Conservation (phyloP, 768 basidiomycete species). For the Calocybe indica region DNA sequence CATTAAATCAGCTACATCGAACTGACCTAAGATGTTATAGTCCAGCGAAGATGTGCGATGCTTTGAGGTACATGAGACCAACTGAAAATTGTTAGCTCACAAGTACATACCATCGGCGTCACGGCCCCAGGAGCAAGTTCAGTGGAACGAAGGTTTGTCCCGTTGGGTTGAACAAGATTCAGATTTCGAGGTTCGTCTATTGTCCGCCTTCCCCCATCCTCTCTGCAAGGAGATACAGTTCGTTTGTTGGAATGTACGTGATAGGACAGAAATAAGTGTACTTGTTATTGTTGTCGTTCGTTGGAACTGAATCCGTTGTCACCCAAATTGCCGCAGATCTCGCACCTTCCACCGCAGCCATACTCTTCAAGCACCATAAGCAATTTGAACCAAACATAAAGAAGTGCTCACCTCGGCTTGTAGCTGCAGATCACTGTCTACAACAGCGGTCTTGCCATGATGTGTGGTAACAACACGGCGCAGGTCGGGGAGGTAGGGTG, state of each 20-base stretch:
- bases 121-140: slow-evolving; percentile 47
- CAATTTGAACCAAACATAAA: not conserved
- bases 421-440: slow-evolving; percentile 29
- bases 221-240: slow-evolving; percentile 20
- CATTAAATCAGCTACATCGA: not conserved
- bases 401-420: slow-evolving; percentile 19
- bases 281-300: slow-evolving; percentile 47
- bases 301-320: slow-evolving; percentile 42
- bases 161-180: slow-evolving; percentile 36
- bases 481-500: slow-evolving; percentile 26
- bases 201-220: slow-evolving; percentile 42
- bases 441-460: slow-evolving; percentile 36
- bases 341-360: slow-evolving; percentile 27
- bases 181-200: slow-evolving; percentile 32
- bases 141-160: slow-evolving; percentile 45
- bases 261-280: slow-evolving; percentile 9
- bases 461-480: slow-evolving; percentile 44
- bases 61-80: slow-evolving; percentile 15
- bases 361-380: slow-evolving; percentile 16
- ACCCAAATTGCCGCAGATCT: slow-evolving; percentile 40
- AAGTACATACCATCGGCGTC: slow-evolving; percentile 40
- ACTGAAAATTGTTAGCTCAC: not conserved
- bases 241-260: not conserved
- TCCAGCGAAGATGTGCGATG: slow-evolving; percentile 54
- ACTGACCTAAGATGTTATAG: slow-evolving; percentile 52